Percentiles rank a stretch among this genome's conserved stretches.
These are phyloP conservation scores for Populus hybrid DNA, from an alignment of 441 rosid genomes.

Conservation along the genomic window DNA sequence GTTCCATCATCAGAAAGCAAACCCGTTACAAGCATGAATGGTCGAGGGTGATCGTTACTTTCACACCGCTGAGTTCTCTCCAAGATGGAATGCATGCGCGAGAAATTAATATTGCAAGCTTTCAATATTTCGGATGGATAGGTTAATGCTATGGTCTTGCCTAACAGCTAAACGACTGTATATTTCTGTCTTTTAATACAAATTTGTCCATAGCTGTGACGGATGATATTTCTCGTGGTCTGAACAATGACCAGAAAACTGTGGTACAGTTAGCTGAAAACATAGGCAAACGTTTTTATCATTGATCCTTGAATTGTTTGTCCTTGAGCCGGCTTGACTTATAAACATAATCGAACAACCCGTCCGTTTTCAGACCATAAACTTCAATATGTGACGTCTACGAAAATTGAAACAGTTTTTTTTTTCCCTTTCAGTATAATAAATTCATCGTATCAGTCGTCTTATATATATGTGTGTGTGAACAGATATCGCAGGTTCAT, in stretches of 20 bases:
- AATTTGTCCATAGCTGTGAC: background rate
- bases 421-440: too few species aligned
- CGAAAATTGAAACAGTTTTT: background rate
- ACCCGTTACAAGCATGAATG: background rate
- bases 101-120: background rate
- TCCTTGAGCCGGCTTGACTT: background rate
- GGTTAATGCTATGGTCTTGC: too few species aligned
- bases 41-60: background rate
- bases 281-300: background rate
- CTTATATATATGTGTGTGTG: too few species aligned
- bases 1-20: background rate
- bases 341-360: too few species aligned
- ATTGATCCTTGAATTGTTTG: background rate
- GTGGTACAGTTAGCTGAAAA: background rate
- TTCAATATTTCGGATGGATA: background rate
- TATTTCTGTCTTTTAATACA: too few species aligned
- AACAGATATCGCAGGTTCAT: too few species aligned
- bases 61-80: background rate
- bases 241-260: background rate
- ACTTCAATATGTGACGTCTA: background rate
- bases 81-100: background rate
- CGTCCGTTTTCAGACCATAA: background rate
- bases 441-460: too few species aligned
- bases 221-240: background rate
- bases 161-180: too few species aligned